These are phyloP conservation scores for Leishmania guyanensis DNA, from an alignment of 208 protist species.

Conservation along the genomic window DNA sequence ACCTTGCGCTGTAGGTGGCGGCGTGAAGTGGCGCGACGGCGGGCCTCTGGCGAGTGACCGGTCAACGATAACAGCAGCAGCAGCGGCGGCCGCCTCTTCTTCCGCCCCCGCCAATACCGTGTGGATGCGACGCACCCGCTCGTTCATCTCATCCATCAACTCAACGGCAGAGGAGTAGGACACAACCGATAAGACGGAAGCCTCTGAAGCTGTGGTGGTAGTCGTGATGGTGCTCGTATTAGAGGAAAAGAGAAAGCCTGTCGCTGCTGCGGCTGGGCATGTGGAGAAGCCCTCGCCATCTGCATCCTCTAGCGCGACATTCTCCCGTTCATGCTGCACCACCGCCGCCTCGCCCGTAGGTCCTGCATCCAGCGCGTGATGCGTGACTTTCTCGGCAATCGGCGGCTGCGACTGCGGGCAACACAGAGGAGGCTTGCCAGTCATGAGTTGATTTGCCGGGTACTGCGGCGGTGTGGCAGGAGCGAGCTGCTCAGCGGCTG, in stretches of 20 bases:
- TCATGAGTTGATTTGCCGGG: slow-evolving; percentile 7
- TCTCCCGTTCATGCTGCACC: neutral
- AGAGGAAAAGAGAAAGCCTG: neutral
- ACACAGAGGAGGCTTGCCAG: slow-evolving; percentile 3
- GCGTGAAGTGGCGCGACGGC: neutral
- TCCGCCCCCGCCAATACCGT: slow-evolving; percentile 31
- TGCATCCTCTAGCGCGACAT: neutral
- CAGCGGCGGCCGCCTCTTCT: neutral
- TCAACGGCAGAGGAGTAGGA: slow-evolving; percentile 16
- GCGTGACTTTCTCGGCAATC: neutral
- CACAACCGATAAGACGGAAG: slow-evolving; percentile 1
- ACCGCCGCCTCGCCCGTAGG: neutral
- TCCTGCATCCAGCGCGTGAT: neutral
- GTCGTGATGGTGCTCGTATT: neutral
- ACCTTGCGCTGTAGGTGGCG: neutral
- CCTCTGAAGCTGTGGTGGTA: neutral
- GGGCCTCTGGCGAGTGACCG: neutral
- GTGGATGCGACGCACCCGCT: slow-evolving; percentile 58
- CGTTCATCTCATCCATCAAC: slow-evolving; percentile 48
- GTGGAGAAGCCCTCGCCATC: neutral
- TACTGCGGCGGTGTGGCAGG: slow-evolving; percentile 4
- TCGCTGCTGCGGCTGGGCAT: neutral
- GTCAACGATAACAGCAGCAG: neutral
- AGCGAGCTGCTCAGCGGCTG: slow-evolving; percentile 11
- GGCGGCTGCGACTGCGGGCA: neutral